Evolutionary conservation across 495 filamentous ascomycete genomes (phyloP), one percentile per base, ranked within the genome.

Genomic region (Annulohypoxylon bovei): DNA sequence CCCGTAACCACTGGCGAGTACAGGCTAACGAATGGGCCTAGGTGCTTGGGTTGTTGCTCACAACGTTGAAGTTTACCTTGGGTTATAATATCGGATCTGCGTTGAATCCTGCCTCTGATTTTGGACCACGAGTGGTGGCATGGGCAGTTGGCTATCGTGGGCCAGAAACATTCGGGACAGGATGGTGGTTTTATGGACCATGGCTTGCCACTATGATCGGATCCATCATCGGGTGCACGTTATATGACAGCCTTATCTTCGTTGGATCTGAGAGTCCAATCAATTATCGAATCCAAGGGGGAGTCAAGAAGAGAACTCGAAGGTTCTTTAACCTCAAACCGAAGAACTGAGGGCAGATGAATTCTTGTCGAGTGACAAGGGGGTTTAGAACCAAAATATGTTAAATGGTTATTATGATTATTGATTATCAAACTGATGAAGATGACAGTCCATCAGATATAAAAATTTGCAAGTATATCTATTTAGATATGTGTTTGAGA

Each of bases 241-340:
- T 87, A 46, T 88, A 88, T 59, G 86, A 87, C 62, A 79, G 84
- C 40, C 79, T 86, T 46, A 81, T 87, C 47, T 88, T 86, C 57
- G 83, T 81, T 18, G 85, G 85, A 30, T 77, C 83, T 1, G 84
- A 86, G 74, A 84, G 81, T 14, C 84, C 84, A 2, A 79, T 86
- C 42, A 85, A 86, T 62, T 84, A 85, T 65, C 81, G 79, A 5
- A 58, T 73, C 55, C 76, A 78, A 61, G 52, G 35, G 4, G 53
- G 40, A 8, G 3, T 64, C 27, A 67, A 55, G 64, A 65, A 63
- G 7, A 46, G 54, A 54, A 37, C 54, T 11, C 33, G 37, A 50
- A 72, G 30, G 28, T 14, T 72, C 6, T 64, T 68, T 14, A 22
- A 50, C 23, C 47, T 42, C 7, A 12, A 9, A 3, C 20, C 12